Conservation (phyloP, 1,284 basidiomycete genomes). For the Naganishia sp. region DNA sequence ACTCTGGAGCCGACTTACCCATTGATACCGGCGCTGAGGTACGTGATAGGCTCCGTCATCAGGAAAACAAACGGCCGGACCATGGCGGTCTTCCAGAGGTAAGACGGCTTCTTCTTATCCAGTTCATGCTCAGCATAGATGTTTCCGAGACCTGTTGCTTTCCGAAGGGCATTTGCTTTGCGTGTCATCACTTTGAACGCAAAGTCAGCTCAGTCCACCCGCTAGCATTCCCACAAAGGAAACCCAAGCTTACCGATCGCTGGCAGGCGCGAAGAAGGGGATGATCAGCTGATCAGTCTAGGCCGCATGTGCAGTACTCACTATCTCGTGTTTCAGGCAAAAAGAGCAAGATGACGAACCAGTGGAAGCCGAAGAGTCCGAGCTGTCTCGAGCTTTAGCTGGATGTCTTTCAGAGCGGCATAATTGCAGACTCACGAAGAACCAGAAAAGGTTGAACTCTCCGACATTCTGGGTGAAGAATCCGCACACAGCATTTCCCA, state of each 20-base stretch:
- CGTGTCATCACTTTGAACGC: constrained; percentile 48
- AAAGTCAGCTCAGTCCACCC: constrained; percentile 41
- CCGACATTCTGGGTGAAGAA: constrained; percentile 46
- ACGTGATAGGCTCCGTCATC: constrained; percentile 53
- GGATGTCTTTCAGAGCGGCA: background rate
- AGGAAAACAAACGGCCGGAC: constrained; percentile 54
- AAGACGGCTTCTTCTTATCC: constrained; percentile 42
- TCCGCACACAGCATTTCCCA: constrained; percentile 52
- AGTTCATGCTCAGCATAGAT: constrained; percentile 51
- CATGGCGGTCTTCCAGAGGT: constrained; percentile 46
- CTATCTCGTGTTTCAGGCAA: constrained; percentile 37
- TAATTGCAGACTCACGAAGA: constrained; percentile 5
- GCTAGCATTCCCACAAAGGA: too few species aligned
- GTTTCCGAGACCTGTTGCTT: constrained; percentile 48
- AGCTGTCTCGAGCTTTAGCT: constrained; percentile 53
- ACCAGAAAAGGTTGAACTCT: constrained; percentile 22
- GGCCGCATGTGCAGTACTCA: constrained; percentile 27
- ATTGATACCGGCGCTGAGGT: constrained; percentile 42
- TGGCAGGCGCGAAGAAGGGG: background rate
- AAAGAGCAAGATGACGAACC: constrained; percentile 52
- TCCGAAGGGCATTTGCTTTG: constrained; percentile 48
- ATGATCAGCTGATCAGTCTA: background rate
- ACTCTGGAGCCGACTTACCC: constrained; percentile 28
- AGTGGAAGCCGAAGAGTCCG: constrained; percentile 42
- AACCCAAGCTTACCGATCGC: constrained; percentile 10